phyloP scores from a whole-genome alignment of 2,329 filamentous ascomycete species.

The Aspergillus candidus region DNA sequence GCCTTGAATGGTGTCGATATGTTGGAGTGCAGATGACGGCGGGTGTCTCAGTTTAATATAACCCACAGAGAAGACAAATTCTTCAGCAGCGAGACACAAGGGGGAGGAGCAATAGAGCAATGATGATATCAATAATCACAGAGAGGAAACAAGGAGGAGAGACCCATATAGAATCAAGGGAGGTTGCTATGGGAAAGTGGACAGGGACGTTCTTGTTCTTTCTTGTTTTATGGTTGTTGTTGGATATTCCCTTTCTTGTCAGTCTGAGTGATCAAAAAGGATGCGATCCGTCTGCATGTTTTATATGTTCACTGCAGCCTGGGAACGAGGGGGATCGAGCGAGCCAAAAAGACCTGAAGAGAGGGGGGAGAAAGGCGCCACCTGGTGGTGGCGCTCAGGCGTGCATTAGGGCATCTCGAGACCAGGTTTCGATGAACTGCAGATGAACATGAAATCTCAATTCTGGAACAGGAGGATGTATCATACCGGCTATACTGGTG shows the following conservation, averaged over 20 bases:
- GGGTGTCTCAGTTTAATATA: constrained; percentile 16
- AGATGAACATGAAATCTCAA: neutral
- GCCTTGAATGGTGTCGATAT: neutral
- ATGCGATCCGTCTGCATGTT: constrained; percentile 25
- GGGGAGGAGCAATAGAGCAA: constrained; percentile 5
- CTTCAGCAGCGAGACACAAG: constrained; percentile 6
- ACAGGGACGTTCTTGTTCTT: constrained; percentile 8
- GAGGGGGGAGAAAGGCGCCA: constrained; percentile 4
- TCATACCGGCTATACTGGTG: constrained; percentile 9
- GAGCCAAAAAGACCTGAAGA: constrained; percentile 7
- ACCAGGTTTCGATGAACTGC: constrained; percentile 5
- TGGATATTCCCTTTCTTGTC: too few relatives aligned
- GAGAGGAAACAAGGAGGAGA: neutral
- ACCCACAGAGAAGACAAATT: constrained; percentile 3
- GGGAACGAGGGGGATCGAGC: constrained; percentile 15
- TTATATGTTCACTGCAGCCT: constrained; percentile 28
- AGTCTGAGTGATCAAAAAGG: too few relatives aligned
- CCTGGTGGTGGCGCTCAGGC: constrained; percentile 14
- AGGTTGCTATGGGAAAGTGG: constrained; percentile 7
- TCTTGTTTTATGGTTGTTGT: constrained; percentile 8
- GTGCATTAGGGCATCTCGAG: constrained; percentile 6
- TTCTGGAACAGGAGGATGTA: constrained; percentile 11
- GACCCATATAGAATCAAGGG: constrained; percentile 10
- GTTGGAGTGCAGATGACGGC: constrained; percentile 1
- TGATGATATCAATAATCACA: constrained; percentile 2